phyloP scores from a whole-genome alignment of 768 basidiomycete species.

The Lactifluus volemus region DNA sequence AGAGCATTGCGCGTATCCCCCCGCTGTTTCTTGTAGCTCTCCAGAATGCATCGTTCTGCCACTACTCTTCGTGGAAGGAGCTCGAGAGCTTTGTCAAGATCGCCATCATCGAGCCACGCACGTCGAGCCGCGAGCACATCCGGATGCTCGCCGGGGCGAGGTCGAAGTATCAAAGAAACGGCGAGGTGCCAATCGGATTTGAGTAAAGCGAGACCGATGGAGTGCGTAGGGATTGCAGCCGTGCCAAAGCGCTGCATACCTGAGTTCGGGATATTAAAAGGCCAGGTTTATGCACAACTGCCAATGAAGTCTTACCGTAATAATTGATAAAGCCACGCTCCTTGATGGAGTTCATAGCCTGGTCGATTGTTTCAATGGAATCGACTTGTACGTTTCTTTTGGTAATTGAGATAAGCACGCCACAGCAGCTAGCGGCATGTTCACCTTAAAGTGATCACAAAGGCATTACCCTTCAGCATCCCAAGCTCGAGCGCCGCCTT shows the following conservation, averaged over 20 bases:
- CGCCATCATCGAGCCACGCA: conserved; percentile 79
- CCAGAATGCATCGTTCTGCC: conserved; percentile 87
- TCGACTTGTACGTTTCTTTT: conserved; percentile 78
- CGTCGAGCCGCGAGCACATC: conserved; percentile 78
- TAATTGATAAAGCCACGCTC: conserved; percentile 93
- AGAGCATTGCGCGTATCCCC: conserved; percentile 77
- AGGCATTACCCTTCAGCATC: conserved; percentile 94
- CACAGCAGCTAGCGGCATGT: conserved; percentile 15
- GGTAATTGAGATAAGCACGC: conserved; percentile 1
- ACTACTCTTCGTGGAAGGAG: conserved; percentile 87
- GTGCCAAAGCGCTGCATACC: conserved; percentile 99
- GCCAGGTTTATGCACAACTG: not conserved
- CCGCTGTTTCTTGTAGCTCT: conserved; percentile 76
- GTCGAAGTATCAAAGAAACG: conserved; percentile 68
- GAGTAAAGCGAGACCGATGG: conserved; percentile 85
- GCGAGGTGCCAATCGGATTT: conserved; percentile 88
- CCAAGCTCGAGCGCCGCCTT: conserved; percentile 82
- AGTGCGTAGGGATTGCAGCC: conserved; percentile 89
- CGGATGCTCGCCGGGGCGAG: conserved; percentile 85
- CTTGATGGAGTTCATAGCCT: conserved; percentile 70
- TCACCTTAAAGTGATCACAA: conserved; percentile 89
- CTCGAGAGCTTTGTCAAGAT: conserved; percentile 73
- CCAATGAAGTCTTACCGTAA: conserved; percentile 50
- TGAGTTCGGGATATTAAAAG: conserved; percentile 23
- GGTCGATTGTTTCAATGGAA: conserved; percentile 61